Evolutionary conservation across 495 filamentous ascomycete genomes (phyloP).

Genomic region (Bryoglossum gracile): DNA sequence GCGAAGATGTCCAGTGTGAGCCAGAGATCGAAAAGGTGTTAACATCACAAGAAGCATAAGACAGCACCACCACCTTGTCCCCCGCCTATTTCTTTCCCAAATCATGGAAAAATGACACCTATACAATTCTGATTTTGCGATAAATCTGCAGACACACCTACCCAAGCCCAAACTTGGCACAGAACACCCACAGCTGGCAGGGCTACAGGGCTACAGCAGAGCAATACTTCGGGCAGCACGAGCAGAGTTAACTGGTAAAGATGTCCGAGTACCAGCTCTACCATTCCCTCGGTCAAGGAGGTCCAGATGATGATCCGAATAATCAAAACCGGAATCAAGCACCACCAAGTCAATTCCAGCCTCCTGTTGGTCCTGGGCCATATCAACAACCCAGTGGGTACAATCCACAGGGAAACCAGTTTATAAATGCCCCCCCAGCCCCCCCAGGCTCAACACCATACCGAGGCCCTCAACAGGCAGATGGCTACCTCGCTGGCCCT

Average conservation of each 20-base stretch:
- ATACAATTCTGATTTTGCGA: conserved; percentile 3
- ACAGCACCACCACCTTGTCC: not conserved
- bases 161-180: too few species aligned
- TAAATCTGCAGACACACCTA: conserved; percentile 1
- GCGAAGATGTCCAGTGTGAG: conserved; percentile 1
- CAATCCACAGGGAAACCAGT: too few species aligned
- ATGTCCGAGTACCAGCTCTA: conserved; percentile 79
- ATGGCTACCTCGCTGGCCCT: conserved; percentile 28
- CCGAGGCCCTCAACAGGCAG: conserved; percentile 11
- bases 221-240: not conserved
- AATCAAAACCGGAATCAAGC: conserved; percentile 54
- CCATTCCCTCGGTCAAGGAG: conserved; percentile 55
- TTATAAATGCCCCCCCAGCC: too few species aligned
- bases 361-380: conserved; percentile 45
- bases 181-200: too few species aligned
- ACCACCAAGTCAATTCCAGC: conserved; percentile 34
- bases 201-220: not conserved
- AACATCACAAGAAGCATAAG: conserved; percentile 7
- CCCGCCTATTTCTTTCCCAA: not conserved
- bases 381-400: conserved; percentile 55
- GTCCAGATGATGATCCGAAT: conserved; percentile 55
- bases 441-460: conserved; percentile 34
- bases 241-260: not conserved
- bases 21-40: conserved; percentile 20
- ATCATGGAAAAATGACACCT: conserved; percentile 1